Evolutionary conservation across 352 stramenopile species (phyloP).

Genomic region (Globisporangium carolinianum): DNA sequence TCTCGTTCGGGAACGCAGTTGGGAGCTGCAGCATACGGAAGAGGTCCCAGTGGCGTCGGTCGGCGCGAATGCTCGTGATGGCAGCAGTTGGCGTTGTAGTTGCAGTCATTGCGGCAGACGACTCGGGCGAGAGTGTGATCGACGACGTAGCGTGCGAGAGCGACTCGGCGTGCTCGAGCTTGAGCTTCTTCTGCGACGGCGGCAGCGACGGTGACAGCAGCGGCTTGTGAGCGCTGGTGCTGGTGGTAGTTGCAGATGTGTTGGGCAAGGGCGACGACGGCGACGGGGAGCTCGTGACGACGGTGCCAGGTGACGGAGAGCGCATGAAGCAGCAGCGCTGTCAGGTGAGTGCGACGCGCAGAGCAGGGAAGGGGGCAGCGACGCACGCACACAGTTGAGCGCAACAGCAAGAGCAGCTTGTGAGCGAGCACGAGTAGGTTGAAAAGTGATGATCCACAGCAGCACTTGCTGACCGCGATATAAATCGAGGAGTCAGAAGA

Average conservation of each 20-base stretch:
- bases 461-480: too few species aligned
- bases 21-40: slow-evolving; percentile 46
- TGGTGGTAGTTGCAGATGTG: slow-evolving; percentile 11
- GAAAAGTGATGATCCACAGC: too few species aligned
- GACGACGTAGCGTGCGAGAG: slow-evolving; percentile 12
- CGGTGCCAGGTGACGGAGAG: slow-evolving; percentile 3
- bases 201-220: slow-evolving; percentile 24
- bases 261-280: background rate
- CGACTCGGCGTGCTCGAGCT: slow-evolving; percentile 22
- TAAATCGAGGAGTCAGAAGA: too few species aligned
- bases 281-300: slow-evolving; percentile 2
- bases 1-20: slow-evolving; percentile 82
- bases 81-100: background rate
- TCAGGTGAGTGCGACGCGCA: too few species aligned
- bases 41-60: slow-evolving; percentile 62
- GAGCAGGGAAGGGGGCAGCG: too few species aligned
- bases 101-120: slow-evolving; percentile 12
- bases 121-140: slow-evolving; percentile 14
- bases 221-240: background rate
- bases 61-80: slow-evolving; percentile 17
- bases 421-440: too few species aligned
- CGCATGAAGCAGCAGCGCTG: slow-evolving; percentile 8
- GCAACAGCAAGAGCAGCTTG: too few species aligned
- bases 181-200: slow-evolving; percentile 35
- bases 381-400: too few species aligned